Evolutionary conservation across 2,329 filamentous ascomycete species (phyloP).

Genomic region (Thielaviopsis ethacetica): DNA sequence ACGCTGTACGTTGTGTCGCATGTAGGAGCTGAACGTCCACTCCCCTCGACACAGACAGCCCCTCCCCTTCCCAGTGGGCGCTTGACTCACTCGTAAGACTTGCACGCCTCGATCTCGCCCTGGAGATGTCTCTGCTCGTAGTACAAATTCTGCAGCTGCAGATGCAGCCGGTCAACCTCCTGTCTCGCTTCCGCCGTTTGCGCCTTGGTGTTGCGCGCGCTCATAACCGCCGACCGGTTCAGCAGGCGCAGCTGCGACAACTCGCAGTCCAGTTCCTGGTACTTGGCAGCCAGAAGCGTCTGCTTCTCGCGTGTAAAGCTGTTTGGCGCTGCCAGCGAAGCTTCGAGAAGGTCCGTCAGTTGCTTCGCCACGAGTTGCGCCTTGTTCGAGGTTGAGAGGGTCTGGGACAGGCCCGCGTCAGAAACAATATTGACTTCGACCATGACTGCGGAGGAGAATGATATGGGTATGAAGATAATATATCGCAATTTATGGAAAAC

Average conservation of each 20-base stretch:
- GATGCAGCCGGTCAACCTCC: conserved; percentile 78
- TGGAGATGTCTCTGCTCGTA: conserved; percentile 88
- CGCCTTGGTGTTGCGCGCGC: conserved; percentile 71
- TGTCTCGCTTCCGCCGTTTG: conserved; percentile 74
- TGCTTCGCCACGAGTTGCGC: conserved; percentile 55
- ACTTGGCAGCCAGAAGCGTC: neutral
- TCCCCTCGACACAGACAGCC: no score
- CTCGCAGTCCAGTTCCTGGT: conserved; percentile 31
- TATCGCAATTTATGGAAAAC: neutral
- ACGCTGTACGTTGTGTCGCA: no score
- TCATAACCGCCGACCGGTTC: conserved; percentile 66
- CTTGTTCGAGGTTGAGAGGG: conserved; percentile 56
- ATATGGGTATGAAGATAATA: neutral
- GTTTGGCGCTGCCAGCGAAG: conserved; percentile 27
- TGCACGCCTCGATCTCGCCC: conserved; percentile 79
- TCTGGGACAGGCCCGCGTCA: conserved; percentile 40
- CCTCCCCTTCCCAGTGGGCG: no score
- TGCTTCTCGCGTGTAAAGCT: conserved; percentile 16
- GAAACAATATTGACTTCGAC: conserved; percentile 21
- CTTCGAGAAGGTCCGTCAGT: conserved; percentile 38
- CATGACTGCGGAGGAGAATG: conserved; percentile 18
- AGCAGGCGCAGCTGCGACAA: conserved; percentile 66
- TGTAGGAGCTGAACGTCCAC: no score
- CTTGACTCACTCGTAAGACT: conserved; percentile 66
- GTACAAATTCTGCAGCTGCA: conserved; percentile 88